These are phyloP conservation scores for Primulina eburnea DNA, from an alignment of 257 asterid genomes.

Conservation along the genomic window DNA sequence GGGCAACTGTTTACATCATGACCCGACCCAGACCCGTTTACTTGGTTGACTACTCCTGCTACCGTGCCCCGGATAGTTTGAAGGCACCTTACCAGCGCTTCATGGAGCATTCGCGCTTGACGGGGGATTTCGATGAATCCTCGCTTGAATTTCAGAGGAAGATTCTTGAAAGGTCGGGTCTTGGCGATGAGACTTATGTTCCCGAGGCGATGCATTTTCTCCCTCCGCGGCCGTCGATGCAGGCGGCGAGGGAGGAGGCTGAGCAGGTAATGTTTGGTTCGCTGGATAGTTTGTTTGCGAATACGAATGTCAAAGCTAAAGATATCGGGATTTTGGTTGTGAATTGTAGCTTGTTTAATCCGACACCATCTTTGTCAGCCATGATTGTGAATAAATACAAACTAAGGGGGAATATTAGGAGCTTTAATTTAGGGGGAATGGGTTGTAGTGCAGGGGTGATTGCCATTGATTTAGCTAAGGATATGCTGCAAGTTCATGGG, in stretches of 20 bases:
- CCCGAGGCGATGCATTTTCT: constrained; percentile 52
- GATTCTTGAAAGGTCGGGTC: constrained; percentile 57
- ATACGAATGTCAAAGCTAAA: constrained; percentile 43
- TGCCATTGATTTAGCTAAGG: constrained; percentile 57
- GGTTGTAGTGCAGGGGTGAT: constrained; percentile 77
- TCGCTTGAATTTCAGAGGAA: constrained; percentile 56
- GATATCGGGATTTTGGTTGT: constrained; percentile 58
- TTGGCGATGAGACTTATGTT: constrained; percentile 56
- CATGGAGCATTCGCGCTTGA: constrained; percentile 40
- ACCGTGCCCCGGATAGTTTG: constrained; percentile 36
- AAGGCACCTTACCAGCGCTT: constrained; percentile 33
- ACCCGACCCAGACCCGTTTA: constrained; percentile 60
- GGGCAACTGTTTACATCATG: constrained; percentile 55
- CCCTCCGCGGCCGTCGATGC: constrained; percentile 52
- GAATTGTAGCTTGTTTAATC: constrained; percentile 60
- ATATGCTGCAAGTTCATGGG: constrained; percentile 48
- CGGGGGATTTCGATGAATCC: constrained; percentile 43
- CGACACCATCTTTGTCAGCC: constrained; percentile 60
- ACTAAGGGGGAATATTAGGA: constrained; percentile 50
- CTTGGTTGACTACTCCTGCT: constrained; percentile 55
- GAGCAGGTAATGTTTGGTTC: constrained; percentile 57
- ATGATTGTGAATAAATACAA: constrained; percentile 58
- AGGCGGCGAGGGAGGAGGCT: constrained; percentile 58
- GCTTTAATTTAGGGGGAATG: constrained; percentile 65
- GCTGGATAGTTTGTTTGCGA: constrained; percentile 45